These are phyloP conservation scores for Diaporthe nobilis DNA, from an alignment of 2,329 filamentous ascomycete genomes.

Conservation along the genomic window DNA sequence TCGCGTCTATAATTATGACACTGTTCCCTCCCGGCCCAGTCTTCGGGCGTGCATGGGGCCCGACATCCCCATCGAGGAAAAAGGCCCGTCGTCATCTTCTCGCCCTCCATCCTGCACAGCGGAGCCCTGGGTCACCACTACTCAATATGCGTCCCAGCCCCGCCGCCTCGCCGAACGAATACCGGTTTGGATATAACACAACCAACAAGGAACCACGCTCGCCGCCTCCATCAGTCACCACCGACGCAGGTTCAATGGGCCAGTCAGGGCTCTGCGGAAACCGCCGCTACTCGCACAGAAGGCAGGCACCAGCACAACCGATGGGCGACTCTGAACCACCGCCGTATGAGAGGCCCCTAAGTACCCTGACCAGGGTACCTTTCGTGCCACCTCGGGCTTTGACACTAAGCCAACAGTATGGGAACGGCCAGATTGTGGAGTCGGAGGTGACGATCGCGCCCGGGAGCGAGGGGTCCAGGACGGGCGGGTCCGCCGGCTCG, in stretches of 20 bases:
- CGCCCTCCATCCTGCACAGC: slow-evolving; percentile 8
- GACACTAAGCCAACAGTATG: slow-evolving; percentile 37
- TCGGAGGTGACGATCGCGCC: slow-evolving; percentile 23
- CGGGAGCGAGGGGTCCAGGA: slow-evolving; percentile 20
- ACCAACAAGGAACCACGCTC: slow-evolving; percentile 32
- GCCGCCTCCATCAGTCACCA: slow-evolving; percentile 7
- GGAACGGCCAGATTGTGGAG: slow-evolving; percentile 31
- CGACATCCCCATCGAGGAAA: slow-evolving; percentile 52
- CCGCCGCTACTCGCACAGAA: slow-evolving; percentile 32
- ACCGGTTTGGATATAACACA: neutral
- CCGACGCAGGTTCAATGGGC: neutral
- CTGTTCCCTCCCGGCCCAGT: slow-evolving; percentile 55
- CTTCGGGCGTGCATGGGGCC: slow-evolving; percentile 57
- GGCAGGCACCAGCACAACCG: slow-evolving; percentile 24
- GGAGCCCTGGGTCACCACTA: slow-evolving; percentile 13
- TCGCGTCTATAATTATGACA: slow-evolving; percentile 54
- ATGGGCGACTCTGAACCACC: slow-evolving; percentile 6
- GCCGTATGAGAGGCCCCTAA: slow-evolving; percentile 33
- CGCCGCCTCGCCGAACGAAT: neutral
- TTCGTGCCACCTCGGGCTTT: slow-evolving; percentile 34
- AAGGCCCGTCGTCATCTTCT: slow-evolving; percentile 14
- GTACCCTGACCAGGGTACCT: slow-evolving; percentile 30
- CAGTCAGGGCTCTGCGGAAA: neutral
- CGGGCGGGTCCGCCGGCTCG: slow-evolving; percentile 13
- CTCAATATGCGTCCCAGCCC: slow-evolving; percentile 9